These are phyloP conservation scores for Rostrohypoxylon terebratum DNA, from an alignment of 495 filamentous ascomycete genomes.

Conservation along the genomic window DNA sequence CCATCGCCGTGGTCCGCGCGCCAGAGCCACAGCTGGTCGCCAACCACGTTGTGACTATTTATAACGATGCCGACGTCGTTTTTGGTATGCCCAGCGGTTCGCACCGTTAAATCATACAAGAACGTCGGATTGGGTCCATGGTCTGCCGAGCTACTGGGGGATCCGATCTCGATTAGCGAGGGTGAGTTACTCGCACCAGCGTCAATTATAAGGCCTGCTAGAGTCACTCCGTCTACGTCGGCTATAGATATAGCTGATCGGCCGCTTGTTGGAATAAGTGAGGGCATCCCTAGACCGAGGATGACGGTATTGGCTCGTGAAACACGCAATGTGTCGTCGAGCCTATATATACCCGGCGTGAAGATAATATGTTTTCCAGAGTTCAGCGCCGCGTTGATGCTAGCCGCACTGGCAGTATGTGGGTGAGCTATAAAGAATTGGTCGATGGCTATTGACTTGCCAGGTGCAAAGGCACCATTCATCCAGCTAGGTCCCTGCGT, in stretches of 20 bases:
- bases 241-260: conserved; percentile 38
- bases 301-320: conserved; percentile 39
- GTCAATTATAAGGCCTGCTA: conserved; percentile 51
- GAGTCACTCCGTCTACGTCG: conserved; percentile 48
- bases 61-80: conserved; percentile 49
- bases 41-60: conserved; percentile 48
- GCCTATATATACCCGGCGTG: conserved; percentile 47
- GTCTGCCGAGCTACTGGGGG: conserved; percentile 30
- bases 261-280: conserved; percentile 43
- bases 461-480: conserved; percentile 33
- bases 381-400: conserved; percentile 43
- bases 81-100: conserved; percentile 43
- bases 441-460: conserved; percentile 43
- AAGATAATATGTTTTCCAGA: conserved; percentile 47
- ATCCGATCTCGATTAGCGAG: conserved; percentile 45
- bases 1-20: conserved; percentile 50
- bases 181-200: conserved; percentile 41
- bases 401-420: conserved; percentile 29
- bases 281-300: conserved; percentile 47
- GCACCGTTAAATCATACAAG: conserved; percentile 48
- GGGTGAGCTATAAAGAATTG: conserved; percentile 45
- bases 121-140: conserved; percentile 47
- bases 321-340: conserved; percentile 42
- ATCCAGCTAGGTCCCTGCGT: conserved; percentile 47
- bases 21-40: conserved; percentile 51